Evolutionary conservation across 148 eudicot genomes (phyloP), one percentile per base, ranked within the genome.

Genomic region (Amaranthus cruentus): DNA sequence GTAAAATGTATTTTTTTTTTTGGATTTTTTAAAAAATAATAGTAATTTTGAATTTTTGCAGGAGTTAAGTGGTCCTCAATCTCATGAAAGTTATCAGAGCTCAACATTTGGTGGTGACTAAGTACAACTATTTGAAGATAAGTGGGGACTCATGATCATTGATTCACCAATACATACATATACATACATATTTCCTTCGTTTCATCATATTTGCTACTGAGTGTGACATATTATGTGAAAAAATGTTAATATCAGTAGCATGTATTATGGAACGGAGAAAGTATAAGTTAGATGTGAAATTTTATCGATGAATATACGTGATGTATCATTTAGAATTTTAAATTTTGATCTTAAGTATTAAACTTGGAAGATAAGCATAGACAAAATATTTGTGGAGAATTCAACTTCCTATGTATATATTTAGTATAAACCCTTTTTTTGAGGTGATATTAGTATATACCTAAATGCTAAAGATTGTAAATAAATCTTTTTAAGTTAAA

Each of bases 41-140:
- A 28, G 38, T 28, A 28, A 28, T 8, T 13, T 58, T 60, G 18
- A 6, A 50, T 8, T 3, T 8, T 46, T 64, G 74, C 78, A 79
- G 82, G 82, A 72, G 44, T 7, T 75, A 12, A 79, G 82, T 9
- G 78, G 72, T 18, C 78, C 82, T 18, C 75, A 66, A 70, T 79
- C 78, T 49, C 74, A 54, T 6, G 81, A 73, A 51, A 66, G 70
- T 50, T n/a, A 9, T 66, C 71, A 47, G 49, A 73, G 81, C 68
- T 66, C 80, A 51, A 49, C 66, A n/a, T 7, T 12, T 44, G 43
- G 11, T 18, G 66, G 73, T 18, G 77, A 69, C 9, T 73, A 63
- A 57, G 15, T 38, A 42, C 18, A n/a, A 9, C 0, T 15, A 8
- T 6, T 66, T 47, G 12, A 3, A 18, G 7, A 9, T 9, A 4